A percentile compares a stretch with the other conserved stretches of the same genome.
phyloP scores from a whole-genome alignment of 1,139 yeast species.

The Yamadazyma dendronema region DNA sequence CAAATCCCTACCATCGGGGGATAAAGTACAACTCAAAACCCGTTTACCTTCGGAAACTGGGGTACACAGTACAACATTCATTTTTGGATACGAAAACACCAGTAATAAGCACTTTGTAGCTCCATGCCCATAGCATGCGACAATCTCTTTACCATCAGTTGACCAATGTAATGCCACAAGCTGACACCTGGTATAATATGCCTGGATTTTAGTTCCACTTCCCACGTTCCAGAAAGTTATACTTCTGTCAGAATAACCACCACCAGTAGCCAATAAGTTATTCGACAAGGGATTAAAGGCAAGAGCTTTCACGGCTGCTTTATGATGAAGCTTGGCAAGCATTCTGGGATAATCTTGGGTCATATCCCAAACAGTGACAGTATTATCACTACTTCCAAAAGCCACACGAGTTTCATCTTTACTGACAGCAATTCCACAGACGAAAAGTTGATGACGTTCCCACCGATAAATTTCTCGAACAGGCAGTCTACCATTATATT shows the following conservation, averaged over 20 bases:
- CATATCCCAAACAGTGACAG: constrained; percentile 68
- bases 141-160: constrained; percentile 54
- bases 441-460: constrained; percentile 60
- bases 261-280: constrained; percentile 43
- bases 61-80: constrained; percentile 50
- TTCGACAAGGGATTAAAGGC: constrained; percentile 48
- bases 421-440: constrained; percentile 65
- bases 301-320: constrained; percentile 44
- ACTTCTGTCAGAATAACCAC: constrained; percentile 42
- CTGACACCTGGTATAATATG: constrained; percentile 63
- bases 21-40: constrained; percentile 61
- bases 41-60: constrained; percentile 54
- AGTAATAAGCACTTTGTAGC: constrained; percentile 50
- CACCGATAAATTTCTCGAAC: constrained; percentile 22
- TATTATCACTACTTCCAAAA: constrained; percentile 73
- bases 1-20: constrained; percentile 60
- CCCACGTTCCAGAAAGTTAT: constrained; percentile 80
- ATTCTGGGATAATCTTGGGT: constrained; percentile 39
- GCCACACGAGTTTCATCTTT: constrained; percentile 51
- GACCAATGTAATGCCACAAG: constrained; percentile 84
- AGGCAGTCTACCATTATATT: constrained; percentile 17
- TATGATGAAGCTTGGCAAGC: constrained; percentile 42
- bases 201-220: constrained; percentile 65
- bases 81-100: constrained; percentile 65
- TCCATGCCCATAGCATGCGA: constrained; percentile 81